Evolutionary conservation across 2,329 filamentous ascomycete genomes (phyloP), one percentile per base, ranked within the genome.

Genomic region (Hymenoscyphus linearis): DNA sequence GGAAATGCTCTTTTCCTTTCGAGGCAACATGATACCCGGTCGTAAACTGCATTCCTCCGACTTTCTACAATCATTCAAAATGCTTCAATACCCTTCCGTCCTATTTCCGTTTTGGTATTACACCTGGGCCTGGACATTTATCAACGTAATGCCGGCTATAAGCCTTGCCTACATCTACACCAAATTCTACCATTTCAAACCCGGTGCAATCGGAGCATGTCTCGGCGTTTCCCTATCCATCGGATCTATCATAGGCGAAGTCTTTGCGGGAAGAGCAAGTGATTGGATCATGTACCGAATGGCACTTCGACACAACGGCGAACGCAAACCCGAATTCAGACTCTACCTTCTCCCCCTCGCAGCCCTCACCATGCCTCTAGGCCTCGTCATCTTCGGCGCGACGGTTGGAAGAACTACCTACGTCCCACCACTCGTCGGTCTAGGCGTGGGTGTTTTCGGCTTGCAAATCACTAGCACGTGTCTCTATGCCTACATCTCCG

Each of bases 41-140:
- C 70, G 67, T n/a, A 55, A 58, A 4, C 65, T 72, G 14, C 70
- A 65, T 25, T 54, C 62, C 3, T 36, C 62, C 16, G 67, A 71
- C 53, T 72, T 71, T 63, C 60, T 69, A 10, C 66, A 70, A 58
- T 69, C 69, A 3, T 65, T 71, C 25, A 40, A 56, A 16, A 70
- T 72, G 67, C 67, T 72, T 35, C 64, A 67, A 44, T 72, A 71
- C 52, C 69, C 69, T 12, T 67, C 65, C 2, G 59, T 72, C 52
- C 9, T 65, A 27, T 66, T 72, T 55, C 66, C 70, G 3, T 69
- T 70, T 58, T 69, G 64, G 63, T 72, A 72, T 54, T 72, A 71
- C 52, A 68, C 62, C n/a, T 67, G 64, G 63, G 59, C 63, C 18
- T 71, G 70, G 70, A 68, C 69, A 3, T 71, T 71, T 47, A 67